Evolutionary conservation across 768 basidiomycete genomes (phyloP), one percentile per base, ranked within the genome.

Genomic region (Ramaria sp.): DNA sequence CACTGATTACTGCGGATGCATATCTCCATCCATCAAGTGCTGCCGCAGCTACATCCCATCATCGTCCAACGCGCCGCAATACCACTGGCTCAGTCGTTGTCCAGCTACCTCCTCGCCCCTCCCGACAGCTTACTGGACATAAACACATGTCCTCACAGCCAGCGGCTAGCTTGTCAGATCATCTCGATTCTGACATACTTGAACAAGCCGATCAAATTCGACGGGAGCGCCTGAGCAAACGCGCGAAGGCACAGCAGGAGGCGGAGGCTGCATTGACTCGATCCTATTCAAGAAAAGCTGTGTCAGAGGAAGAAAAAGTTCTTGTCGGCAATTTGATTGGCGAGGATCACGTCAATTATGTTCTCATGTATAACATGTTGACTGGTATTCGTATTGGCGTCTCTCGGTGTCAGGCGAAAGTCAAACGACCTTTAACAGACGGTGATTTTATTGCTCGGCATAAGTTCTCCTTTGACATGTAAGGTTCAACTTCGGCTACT

Each of bases 291-390:
- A 56, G 51, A 43, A 66, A 62, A 20, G 61, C 58, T 12, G 56
- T 57, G 12, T 61, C 61, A 36, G 74, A 77, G 18, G 81, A 82
- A 48, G 70, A 77, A 27, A 70, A 66, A 51, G 83, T 85, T 3
- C 70, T 94, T 12, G 89, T 97, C 0, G 96, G 96, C 0, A 98
- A 98, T 66, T 71, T 98, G 60, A 96, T 99, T 59, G 90, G 92
- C n/a, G 94, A 97, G 66, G 95, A 83, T 63, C 96, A 99, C 69
- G 94, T 87, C 67, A 99, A 99, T 72, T 99, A 97, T 61, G 89
- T 98, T 56, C 72, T 99, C 63, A 98, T 98, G 96, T 99, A 98
- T 73, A 98, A 99, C 73, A 99, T 99, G 96, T 76, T 99, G 63
- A 99, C 96, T 3, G 96, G 96, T 4, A 99, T 99, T 58, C 81